Percentiles rank a stretch among this genome's conserved stretches.
phyloP scores from a whole-genome alignment of 371 early-diverging fungal genomes.

The Mortierella sp. region DNA sequence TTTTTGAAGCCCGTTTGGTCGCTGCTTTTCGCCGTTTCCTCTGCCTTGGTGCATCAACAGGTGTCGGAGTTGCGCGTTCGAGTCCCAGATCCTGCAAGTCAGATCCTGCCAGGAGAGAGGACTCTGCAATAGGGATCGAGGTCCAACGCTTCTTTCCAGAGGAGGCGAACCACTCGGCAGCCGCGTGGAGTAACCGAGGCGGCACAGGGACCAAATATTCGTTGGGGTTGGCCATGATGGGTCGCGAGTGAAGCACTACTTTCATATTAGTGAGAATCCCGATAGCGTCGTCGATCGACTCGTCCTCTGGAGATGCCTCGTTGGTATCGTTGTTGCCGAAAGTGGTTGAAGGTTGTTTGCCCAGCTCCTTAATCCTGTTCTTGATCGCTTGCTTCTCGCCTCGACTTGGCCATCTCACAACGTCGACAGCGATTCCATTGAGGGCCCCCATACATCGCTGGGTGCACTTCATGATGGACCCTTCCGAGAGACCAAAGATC shows the following conservation, averaged over 20 bases:
- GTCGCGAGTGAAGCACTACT: conserved; percentile 22
- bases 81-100: background rate
- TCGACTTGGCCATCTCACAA: conserved; percentile 36
- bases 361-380: conserved; percentile 18
- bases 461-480: conserved; percentile 47
- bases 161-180: background rate
- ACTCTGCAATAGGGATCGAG: background rate
- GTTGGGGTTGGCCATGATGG: conserved; percentile 22
- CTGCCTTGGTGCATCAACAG: background rate
- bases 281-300: conserved; percentile 20
- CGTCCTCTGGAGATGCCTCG: background rate
- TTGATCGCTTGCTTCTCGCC: conserved; percentile 34
- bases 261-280: conserved; percentile 35
- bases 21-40: background rate
- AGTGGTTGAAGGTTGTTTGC: background rate
- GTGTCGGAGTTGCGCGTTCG: background rate
- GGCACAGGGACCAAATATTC: conserved; percentile 30
- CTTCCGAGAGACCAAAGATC: conserved; percentile 47
- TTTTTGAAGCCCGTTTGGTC: background rate
- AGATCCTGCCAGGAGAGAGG: background rate
- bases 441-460: conserved; percentile 45
- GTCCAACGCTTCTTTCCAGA: background rate
- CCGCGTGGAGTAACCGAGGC: conserved; percentile 8
- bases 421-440: conserved; percentile 31
- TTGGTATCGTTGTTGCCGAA: background rate